A percentile compares a stretch with the other conserved stretches of the same genome.
Evolutionary conservation across 2,329 filamentous ascomycete species (phyloP).

Genomic region (Colletotrichum gigasporum): DNA sequence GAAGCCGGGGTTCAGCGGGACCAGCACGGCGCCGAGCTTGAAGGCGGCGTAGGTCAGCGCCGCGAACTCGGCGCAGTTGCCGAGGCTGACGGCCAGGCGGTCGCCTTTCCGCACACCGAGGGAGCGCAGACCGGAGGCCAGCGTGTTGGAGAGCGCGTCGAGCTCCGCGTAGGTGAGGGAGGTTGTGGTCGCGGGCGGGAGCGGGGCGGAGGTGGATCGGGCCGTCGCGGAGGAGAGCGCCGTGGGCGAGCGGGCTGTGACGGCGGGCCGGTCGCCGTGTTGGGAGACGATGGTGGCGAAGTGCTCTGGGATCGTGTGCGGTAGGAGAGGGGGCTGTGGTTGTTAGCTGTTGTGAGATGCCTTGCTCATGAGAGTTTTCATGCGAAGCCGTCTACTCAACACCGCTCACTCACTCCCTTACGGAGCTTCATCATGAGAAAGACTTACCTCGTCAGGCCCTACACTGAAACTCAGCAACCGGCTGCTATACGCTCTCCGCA

Average conservation of each 20-base stretch:
- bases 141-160: constrained; percentile 77
- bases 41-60: constrained; percentile 89
- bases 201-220: constrained; percentile 51
- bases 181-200: constrained; percentile 66
- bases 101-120: constrained; percentile 83
- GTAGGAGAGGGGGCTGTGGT: constrained; percentile 70
- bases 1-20: constrained; percentile 94
- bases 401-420: not conserved
- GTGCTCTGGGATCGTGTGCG: constrained; percentile 76
- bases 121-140: constrained; percentile 75
- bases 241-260: constrained; percentile 60
- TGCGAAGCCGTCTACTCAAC: too few relatives aligned
- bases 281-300: constrained; percentile 72
- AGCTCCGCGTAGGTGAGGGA: constrained; percentile 79
- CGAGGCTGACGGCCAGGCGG: constrained; percentile 85
- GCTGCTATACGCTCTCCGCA: not conserved
- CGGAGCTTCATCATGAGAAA: not conserved
- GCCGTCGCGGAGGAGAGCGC: constrained; percentile 33
- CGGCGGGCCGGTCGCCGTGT: constrained; percentile 71
- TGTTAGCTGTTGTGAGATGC: not conserved
- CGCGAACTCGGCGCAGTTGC: constrained; percentile 86
- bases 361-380: too few relatives aligned
- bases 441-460: constrained; percentile 10
- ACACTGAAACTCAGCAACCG: constrained; percentile 1
- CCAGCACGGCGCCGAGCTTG: constrained; percentile 92